Evolutionary conservation across 2,329 filamentous ascomycete species (phyloP), one percentile per base, ranked within the genome.

Genomic region (Paraphoma sp.): DNA sequence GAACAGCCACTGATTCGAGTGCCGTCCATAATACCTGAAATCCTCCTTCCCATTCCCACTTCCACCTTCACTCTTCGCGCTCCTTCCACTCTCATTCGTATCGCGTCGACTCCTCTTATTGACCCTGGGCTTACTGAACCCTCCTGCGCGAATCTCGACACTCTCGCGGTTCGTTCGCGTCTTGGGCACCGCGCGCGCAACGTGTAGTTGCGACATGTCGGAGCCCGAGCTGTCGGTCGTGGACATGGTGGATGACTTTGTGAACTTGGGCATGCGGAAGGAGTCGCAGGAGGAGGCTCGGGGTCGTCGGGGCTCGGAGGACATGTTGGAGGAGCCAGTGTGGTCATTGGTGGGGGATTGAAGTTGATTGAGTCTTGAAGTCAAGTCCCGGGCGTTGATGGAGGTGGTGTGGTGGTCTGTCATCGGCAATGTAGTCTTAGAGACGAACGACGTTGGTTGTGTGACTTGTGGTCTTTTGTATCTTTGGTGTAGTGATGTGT

Each of bases 1-100:
- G 59, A 78, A 78, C 18, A 78, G 53, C 75, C 75, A 78, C 48
- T 66, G 67, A 48, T 78, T 78, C 9, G 65, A 65, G 58, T 78
- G 75, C 5, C 75, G 18, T 6, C 73, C 73, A 41, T 75, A 75
- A 45, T 73, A 73, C 54, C 67, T 70, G 17, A 73, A 73, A 45
- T 74, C 64, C 31, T 59, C 62, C 17, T 61, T 56, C 42, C 33
- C 57, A 16, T 60, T 60, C 38, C 54, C 57, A 40, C 56, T 61
- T 47, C 60, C 57, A 23, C 61, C 62, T 36, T 56, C 57, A 36
- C 57, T 61, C 48, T 60, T 47, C 29, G 56, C 58, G 38, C 53
- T 67, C 28, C 51, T 60, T 14, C 45, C 51, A 43, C 66, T 66
- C 7, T 47, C 57, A 8, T 57, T 48, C 18, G 66, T 69, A 16